These are phyloP conservation scores for Cornus florida DNA, from an alignment of 148 eudicot species.

Conservation along the genomic window DNA sequence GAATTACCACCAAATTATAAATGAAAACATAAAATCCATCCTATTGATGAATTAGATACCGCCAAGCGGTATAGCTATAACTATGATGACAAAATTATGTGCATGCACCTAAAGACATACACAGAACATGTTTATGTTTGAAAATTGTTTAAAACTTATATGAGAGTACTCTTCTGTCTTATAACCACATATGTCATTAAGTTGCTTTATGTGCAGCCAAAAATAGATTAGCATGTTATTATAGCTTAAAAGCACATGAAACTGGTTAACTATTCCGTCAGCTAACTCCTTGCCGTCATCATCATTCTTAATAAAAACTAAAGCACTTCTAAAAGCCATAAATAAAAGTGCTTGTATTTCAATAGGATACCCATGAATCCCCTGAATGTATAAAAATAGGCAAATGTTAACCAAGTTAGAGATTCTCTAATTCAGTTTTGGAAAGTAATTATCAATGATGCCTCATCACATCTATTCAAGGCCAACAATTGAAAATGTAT, in stretches of 20 bases:
- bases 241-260: conserved; percentile 42
- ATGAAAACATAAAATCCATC: too few species aligned
- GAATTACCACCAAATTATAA: too few species aligned
- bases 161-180: conserved; percentile 63
- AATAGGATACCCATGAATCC: conserved; percentile 11
- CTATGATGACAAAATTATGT: too few species aligned
- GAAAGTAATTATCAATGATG: too few species aligned
- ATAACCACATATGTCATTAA: conserved; percentile 49
- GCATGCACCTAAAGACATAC: too few species aligned
- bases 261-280: conserved; percentile 40
- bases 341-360: conserved; percentile 48
- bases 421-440: too few species aligned
- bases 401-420: too few species aligned
- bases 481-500: too few species aligned
- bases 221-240: conserved; percentile 54
- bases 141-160: conserved; percentile 8
- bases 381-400: background rate
- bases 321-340: conserved; percentile 53
- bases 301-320: conserved; percentile 42
- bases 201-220: conserved; percentile 56
- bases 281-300: conserved; percentile 47
- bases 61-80: too few species aligned
- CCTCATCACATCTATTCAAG: too few species aligned
- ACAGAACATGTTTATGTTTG: too few species aligned
- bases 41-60: too few species aligned